Evolutionary conservation across 805 yeast genomes (phyloP).

Genomic region (Ogataea wickerhamii): DNA sequence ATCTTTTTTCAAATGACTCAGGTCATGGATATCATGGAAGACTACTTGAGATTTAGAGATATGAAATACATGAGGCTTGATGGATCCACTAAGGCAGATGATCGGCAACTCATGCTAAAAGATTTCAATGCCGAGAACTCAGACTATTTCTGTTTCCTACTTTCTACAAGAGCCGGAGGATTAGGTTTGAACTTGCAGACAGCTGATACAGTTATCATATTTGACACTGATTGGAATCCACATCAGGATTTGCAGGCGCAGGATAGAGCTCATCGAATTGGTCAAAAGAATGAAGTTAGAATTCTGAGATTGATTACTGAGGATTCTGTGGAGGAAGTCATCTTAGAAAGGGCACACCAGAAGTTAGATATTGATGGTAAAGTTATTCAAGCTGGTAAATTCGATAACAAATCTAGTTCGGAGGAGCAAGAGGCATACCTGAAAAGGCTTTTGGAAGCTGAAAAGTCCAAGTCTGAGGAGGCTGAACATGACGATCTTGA

Average conservation of each 20-base stretch:
- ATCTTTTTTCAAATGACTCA: slow-evolving; percentile 88
- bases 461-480: slow-evolving; percentile 43
- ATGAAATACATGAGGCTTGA: slow-evolving; percentile 74
- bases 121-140: slow-evolving; percentile 72
- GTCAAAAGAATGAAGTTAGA: slow-evolving; percentile 84
- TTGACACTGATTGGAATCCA: slow-evolving; percentile 90
- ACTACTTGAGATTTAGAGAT: slow-evolving; percentile 61
- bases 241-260: slow-evolving; percentile 91
- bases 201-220: slow-evolving; percentile 82
- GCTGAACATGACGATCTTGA: slow-evolving; percentile 51
- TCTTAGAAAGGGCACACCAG: slow-evolving; percentile 77
- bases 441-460: slow-evolving; percentile 68
- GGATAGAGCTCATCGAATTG: slow-evolving; percentile 87
- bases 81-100: slow-evolving; percentile 83
- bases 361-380: slow-evolving; percentile 84
- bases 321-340: slow-evolving; percentile 81
- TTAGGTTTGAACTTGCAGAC: slow-evolving; percentile 82
- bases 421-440: slow-evolving; percentile 83
- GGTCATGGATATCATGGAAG: slow-evolving; percentile 89
- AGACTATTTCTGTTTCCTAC: slow-evolving; percentile 71
- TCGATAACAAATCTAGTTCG: slow-evolving; percentile 80
- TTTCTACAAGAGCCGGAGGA: slow-evolving; percentile 89
- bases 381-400: slow-evolving; percentile 89
- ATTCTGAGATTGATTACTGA: slow-evolving; percentile 75
- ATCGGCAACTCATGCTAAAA: slow-evolving; percentile 71